Evolutionary conservation across 1,284 basidiomycete species (phyloP), one percentile per base, ranked within the genome.

Genomic region (Leccinum fuscescens): DNA sequence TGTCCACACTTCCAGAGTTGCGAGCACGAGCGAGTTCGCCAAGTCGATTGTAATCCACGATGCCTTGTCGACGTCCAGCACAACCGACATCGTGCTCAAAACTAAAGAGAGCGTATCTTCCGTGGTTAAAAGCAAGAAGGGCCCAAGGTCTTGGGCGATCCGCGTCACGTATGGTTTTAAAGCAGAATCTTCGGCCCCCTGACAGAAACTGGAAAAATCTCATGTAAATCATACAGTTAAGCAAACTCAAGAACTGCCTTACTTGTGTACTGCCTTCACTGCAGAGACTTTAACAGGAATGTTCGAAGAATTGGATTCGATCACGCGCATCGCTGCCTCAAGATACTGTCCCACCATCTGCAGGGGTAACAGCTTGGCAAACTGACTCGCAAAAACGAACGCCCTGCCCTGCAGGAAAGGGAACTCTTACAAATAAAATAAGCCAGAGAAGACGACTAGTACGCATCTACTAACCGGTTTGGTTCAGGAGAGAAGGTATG

Each of bases 361-460:
- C 2, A 80, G 67, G 0, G 93, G 90, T 7, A 98, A 79, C 3
- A 89, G 75, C 61, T 86, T 85, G 1, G 93, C 85, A 69, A 88
- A 98, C 72, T 96, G 91, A 68, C 93, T 94, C 0, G 94, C 94
- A 69, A 98, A 96, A 44, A 98, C 93, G 64, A 98, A 97, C 2
- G 89, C 92, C 59, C 96, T 84, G 8, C 96, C 97, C 76, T 97
- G 95, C 53, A 99, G 76, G 82, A 98, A 98, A 0, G 94, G 92
- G 56, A 82, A 83, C 14, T 92, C 94, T 93, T 62, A 7, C 27
- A 33, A 24, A 50, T 6, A 20, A 53, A 9, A 59, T 58, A 27
- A 63, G 59, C 46, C 22, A 56, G 24, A 54, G 31, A 49, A 27
- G 50, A 6, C 37, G 50, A 4, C 50, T n/a, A 22, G 57, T 17